Evolutionary conservation across 768 basidiomycete species (phyloP), one percentile per base, ranked within the genome.

Genomic region (Phaffia australis): DNA sequence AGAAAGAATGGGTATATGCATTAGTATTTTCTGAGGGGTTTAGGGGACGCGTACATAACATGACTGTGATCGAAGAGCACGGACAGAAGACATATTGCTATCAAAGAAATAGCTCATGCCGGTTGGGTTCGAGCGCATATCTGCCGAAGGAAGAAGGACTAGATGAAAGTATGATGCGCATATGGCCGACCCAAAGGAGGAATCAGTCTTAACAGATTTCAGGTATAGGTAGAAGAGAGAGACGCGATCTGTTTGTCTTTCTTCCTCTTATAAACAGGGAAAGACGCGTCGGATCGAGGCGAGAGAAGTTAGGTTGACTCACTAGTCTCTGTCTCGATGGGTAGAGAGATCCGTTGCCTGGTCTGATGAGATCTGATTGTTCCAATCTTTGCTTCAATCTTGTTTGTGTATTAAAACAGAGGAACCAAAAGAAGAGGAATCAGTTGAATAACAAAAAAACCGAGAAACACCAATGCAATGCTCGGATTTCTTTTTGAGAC

Each of bases 71-170:
- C n/a, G 32, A 32, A 18, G 27, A 30, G 18, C 30, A 81, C 87
- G 73, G 74, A 94, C 89, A 70, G 81, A 77, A 52, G 88, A 83
- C 93, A 99, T 97, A 74, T 94, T 92, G 68, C 89, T 87, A 75
- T 92, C 88, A 59, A 63, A 69, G 27, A 54, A 8, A 54, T 60
- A 63, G 25, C 30, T 51, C 23, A 64, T 27, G 11, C 61, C 61
- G 23, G 23, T 2, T 8, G 54, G 47, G n/a, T 63, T 29, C 50
- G 29, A 21, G 23, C 48, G 63, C 19, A 47, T 23, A 16, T 55
- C 49, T 23, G 57, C 62, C 4, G 67, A 64, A 0, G 61, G 63
- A 4, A 19, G 42, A 3, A 69, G 63, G 25, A 64, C 67, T 63
- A 54, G 55, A 18, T 4, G 7, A 27, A 30, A 27, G 25, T n/a